Evolutionary conservation across 2,329 filamentous ascomycete genomes (phyloP).

Genomic region (Plectosphaerella sp.): DNA sequence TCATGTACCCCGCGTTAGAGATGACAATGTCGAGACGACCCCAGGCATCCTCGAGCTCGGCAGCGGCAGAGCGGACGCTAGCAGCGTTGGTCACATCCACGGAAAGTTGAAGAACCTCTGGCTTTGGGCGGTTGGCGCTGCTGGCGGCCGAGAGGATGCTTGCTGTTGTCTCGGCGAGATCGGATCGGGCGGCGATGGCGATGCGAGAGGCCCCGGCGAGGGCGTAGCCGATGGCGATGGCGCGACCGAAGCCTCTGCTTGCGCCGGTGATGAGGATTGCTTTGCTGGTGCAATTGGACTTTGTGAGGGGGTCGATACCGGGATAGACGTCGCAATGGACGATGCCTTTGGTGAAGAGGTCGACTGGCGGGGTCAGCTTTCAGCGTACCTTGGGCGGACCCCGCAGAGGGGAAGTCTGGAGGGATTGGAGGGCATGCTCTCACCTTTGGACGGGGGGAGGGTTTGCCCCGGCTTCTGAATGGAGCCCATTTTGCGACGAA

Average conservation of each 20-base stretch:
- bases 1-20: constrained; percentile 38
- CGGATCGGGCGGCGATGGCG: constrained; percentile 47
- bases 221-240: constrained; percentile 51
- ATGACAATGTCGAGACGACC: constrained; percentile 34
- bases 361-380: constrained; percentile 8
- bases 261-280: constrained; percentile 50
- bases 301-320: constrained; percentile 34
- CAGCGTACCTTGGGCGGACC: too few species aligned
- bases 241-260: constrained; percentile 48
- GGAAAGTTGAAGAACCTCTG: constrained; percentile 34
- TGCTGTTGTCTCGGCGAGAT: constrained; percentile 27
- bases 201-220: constrained; percentile 47
- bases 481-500: too few species aligned
- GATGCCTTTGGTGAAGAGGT: constrained; percentile 14
- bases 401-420: too few species aligned
- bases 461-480: too few species aligned
- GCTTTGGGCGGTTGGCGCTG: constrained; percentile 21
- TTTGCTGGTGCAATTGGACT: constrained; percentile 31
- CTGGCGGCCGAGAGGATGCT: constrained; percentile 28
- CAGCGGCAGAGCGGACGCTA: constrained; percentile 22
- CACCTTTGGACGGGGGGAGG: too few species aligned
- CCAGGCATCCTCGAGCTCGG: constrained; percentile 18
- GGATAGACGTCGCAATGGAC: constrained; percentile 47
- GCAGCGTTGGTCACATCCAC: constrained; percentile 29
- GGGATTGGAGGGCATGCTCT: too few species aligned